Conservation (phyloP, 495 filamentous ascomycete genomes). For the Trypethelium eluteriae region DNA sequence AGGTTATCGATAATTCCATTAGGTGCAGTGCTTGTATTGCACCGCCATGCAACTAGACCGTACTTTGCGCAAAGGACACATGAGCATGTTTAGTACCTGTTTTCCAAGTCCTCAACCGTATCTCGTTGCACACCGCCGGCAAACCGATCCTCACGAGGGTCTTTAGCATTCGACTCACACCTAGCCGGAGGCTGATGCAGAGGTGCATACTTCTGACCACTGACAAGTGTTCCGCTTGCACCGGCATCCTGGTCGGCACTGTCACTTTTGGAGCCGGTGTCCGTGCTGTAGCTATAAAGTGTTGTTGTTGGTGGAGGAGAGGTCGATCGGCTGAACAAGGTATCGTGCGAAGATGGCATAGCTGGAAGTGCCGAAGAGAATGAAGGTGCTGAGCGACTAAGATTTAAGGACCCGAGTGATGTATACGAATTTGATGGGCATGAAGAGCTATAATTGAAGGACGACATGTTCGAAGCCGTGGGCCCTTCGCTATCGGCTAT, state of each 20-base stretch:
- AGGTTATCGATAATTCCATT: too few species aligned
- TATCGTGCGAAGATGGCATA: not conserved
- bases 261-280: not conserved
- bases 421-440: not conserved
- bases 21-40: too few species aligned
- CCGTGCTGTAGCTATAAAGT: not conserved
- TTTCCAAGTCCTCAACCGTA: not conserved
- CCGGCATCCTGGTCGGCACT: not conserved
- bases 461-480: not conserved
- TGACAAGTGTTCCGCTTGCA: not conserved
- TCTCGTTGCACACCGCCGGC: not conserved
- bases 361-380: not conserved
- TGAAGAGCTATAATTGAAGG: not conserved
- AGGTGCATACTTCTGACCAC: not conserved
- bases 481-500: not conserved
- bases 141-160: not conserved
- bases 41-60: too few species aligned
- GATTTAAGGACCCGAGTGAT: not conserved
- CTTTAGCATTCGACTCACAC: not conserved
- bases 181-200: not conserved
- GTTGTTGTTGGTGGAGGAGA: not conserved
- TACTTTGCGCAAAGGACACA: not conserved
- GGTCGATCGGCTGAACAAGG: not conserved
- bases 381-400: not conserved
- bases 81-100: not conserved